Evolutionary conservation across 2,329 filamentous ascomycete species (phyloP).

Genomic region (Cadophora sp.): DNA sequence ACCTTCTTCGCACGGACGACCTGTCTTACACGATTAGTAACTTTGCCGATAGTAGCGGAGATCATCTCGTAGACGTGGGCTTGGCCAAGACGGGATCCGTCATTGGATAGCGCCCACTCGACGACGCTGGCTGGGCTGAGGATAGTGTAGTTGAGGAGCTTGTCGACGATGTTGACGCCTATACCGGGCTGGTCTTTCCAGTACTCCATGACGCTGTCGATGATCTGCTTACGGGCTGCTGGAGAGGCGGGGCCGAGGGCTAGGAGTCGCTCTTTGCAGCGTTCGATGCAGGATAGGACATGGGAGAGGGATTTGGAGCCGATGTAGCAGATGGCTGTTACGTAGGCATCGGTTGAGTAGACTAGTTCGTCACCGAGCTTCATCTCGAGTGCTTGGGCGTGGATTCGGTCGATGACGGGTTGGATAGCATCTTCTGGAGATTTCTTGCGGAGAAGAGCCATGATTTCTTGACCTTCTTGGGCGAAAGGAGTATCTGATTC

Average conservation of each 20-base stretch:
- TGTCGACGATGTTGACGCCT: slow-evolving; percentile 92
- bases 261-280: slow-evolving; percentile 87
- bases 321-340: slow-evolving; percentile 91
- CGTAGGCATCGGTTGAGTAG: slow-evolving; percentile 89
- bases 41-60: slow-evolving; percentile 86
- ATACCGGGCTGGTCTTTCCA: slow-evolving; percentile 93
- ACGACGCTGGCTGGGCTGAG: slow-evolving; percentile 85
- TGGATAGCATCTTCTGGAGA: slow-evolving; percentile 87
- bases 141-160: slow-evolving; percentile 96
- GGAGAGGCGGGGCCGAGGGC: slow-evolving; percentile 78
- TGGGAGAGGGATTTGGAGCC: slow-evolving; percentile 96
- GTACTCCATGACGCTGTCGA: slow-evolving; percentile 88
- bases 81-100: slow-evolving; percentile 68
- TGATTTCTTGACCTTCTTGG: slow-evolving; percentile 82
- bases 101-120: slow-evolving; percentile 81
- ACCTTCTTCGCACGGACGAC: slow-evolving; percentile 71
- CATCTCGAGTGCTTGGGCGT: slow-evolving; percentile 74
- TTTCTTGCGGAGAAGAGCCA: slow-evolving; percentile 81
- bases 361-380: slow-evolving; percentile 77
- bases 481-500: slow-evolving; percentile 77
- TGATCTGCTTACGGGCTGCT: slow-evolving; percentile 83
- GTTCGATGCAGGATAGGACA: slow-evolving; percentile 93
- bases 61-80: slow-evolving; percentile 90
- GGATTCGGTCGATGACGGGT: slow-evolving; percentile 78
- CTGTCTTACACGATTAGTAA: slow-evolving; percentile 84